A percentile compares a stretch with the other conserved stretches of the same genome.
Evolutionary conservation across 768 basidiomycete species (phyloP).

Genomic region (Hydnomerulius pinastri): DNA sequence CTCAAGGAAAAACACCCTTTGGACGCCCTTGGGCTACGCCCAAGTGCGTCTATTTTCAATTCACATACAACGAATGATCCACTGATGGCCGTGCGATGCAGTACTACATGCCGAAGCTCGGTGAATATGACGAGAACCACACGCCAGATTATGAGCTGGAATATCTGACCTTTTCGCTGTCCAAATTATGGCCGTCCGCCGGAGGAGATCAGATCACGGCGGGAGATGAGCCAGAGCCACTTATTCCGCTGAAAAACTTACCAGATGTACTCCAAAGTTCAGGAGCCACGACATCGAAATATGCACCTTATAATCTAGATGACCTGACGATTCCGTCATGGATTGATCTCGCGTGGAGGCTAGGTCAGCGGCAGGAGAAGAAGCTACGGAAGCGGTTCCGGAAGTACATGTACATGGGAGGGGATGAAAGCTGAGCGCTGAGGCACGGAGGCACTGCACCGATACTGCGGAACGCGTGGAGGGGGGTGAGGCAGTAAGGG

Average conservation of each 20-base stretch:
- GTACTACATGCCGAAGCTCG: conserved; percentile 69
- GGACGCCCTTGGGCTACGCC: conserved; percentile 80
- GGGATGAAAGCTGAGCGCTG: conserved; percentile 26
- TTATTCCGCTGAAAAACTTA: conserved; percentile 57
- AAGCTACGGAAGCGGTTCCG: conserved; percentile 66
- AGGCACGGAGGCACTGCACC: not conserved
- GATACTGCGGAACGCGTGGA: not conserved
- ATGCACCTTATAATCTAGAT: conserved; percentile 68
- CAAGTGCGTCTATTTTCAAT: conserved; percentile 56
- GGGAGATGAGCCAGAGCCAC: conserved; percentile 35
- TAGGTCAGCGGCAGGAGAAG: conserved; percentile 53
- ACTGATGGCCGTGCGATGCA: conserved; percentile 30
- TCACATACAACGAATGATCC: conserved; percentile 5
- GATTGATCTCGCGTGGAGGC: conserved; percentile 61
- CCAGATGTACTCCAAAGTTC: conserved; percentile 48
- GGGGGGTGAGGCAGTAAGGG: conserved; percentile 1
- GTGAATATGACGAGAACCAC: conserved; percentile 44
- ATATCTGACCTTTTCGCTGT: conserved; percentile 65
- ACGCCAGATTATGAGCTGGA: conserved; percentile 73
- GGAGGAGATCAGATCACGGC: conserved; percentile 22
- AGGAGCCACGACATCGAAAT: conserved; percentile 47
- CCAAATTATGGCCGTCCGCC: conserved; percentile 45
- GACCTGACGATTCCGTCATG: conserved; percentile 83
- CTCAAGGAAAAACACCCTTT: conserved; percentile 65
- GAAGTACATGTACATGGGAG: conserved; percentile 73